phyloP scores from a whole-genome alignment of 352 stramenopile species.

The Phytophthora litchii region DNA sequence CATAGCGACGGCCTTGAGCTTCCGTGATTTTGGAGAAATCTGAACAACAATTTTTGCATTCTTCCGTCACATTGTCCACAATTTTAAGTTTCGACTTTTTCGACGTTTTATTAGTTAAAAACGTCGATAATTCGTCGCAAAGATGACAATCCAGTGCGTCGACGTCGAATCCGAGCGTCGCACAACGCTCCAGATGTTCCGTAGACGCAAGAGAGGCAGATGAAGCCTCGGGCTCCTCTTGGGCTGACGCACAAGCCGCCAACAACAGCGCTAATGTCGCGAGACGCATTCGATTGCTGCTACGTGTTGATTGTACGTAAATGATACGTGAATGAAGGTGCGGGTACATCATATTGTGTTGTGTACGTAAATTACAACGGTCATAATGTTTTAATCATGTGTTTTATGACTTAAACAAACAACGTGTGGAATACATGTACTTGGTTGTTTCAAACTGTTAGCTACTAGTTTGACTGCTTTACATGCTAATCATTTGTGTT shows the following conservation, averaged over 20 bases:
- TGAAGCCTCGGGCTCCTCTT: slow-evolving; percentile 8
- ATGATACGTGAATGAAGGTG: neutral
- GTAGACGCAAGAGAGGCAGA: neutral
- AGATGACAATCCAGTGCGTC: slow-evolving; percentile 65
- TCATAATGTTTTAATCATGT: too few species aligned
- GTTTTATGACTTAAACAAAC: too few species aligned
- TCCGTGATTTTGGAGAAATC: slow-evolving; percentile 44
- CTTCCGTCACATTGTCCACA: slow-evolving; percentile 21
- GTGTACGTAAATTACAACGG: too few species aligned
- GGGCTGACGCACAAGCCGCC: slow-evolving; percentile 1
- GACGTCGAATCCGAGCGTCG: slow-evolving; percentile 55
- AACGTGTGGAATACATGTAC: too few species aligned
- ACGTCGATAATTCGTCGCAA: slow-evolving; percentile 53
- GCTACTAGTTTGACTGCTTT: too few species aligned
- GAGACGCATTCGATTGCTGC: slow-evolving; percentile 8
- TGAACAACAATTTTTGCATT: slow-evolving; percentile 60
- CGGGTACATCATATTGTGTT: neutral
- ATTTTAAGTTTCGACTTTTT: slow-evolving; percentile 3
- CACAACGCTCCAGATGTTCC: slow-evolving; percentile 31
- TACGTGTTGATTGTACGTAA: slow-evolving; percentile 5
- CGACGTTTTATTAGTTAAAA: slow-evolving; percentile 27
- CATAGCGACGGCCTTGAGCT: slow-evolving; percentile 43
- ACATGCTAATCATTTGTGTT: too few species aligned
- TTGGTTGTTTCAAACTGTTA: too few species aligned
- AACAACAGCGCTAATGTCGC: slow-evolving; percentile 8